These are phyloP conservation scores for Orbilia javanica DNA, from an alignment of 2,329 filamentous ascomycete species.

Conservation along the genomic window DNA sequence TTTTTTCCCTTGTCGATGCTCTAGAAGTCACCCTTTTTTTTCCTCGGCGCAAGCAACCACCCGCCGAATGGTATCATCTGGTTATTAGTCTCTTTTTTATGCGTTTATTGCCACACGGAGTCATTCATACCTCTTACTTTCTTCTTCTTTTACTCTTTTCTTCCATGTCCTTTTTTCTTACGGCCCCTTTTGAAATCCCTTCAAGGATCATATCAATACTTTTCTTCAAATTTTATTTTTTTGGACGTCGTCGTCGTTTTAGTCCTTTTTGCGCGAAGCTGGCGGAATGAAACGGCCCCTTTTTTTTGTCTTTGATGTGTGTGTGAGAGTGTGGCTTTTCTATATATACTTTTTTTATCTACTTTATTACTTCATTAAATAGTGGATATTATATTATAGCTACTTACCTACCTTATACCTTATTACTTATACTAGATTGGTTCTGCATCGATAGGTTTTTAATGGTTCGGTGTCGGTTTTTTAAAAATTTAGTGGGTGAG, in stretches of 20 bases:
- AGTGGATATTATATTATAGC: not conserved
- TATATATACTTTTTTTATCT: not conserved
- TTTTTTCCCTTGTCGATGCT: too few species aligned
- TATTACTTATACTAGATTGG: not conserved
- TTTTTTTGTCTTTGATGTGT: too few species aligned
- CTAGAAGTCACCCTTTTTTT: not conserved
- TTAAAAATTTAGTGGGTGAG: too few species aligned
- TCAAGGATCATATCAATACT: not conserved
- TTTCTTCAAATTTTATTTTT: not conserved
- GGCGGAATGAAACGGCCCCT: not conserved
- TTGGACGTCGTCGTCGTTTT: constrained; percentile 2
- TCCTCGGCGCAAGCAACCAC: not conserved
- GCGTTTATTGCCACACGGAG: not conserved
- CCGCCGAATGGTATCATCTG: not conserved
- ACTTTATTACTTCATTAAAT: not conserved
- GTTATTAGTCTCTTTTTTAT: not conserved
- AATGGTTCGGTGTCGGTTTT: too few species aligned
- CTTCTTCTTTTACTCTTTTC: too few species aligned
- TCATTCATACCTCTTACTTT: constrained; percentile 15
- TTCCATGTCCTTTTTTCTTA: not conserved
- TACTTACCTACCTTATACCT: not conserved
- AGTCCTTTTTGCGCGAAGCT: not conserved
- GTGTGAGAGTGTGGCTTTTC: constrained; percentile 7
- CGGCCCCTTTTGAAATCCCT: not conserved
- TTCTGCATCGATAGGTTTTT: not conserved